Conservation (phyloP, 306 rosid species). For the Inga laurina region DNA sequence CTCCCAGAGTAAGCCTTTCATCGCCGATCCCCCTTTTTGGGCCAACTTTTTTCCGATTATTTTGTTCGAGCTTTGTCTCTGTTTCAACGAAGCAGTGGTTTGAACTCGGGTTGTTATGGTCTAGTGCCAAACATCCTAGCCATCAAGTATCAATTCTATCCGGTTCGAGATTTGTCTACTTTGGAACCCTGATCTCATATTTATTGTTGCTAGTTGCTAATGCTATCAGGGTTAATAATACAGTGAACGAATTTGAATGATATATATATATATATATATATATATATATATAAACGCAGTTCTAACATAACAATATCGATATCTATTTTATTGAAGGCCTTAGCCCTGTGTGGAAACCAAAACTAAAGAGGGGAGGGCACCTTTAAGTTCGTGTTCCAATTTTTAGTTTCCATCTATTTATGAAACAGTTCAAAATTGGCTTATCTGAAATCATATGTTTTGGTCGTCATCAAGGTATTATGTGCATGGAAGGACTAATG, state of each 20-base stretch:
- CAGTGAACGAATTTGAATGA: neutral
- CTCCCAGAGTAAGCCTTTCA: conserved; percentile 61
- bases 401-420: neutral
- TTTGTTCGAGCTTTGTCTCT: neutral
- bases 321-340: neutral
- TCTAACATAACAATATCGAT: neutral
- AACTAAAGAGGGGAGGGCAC: neutral
- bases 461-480: too few relatives aligned
- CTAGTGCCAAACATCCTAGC: neutral
- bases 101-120: neutral
- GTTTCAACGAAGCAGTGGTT: neutral
- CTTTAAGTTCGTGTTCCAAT: neutral
- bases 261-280: too few relatives aligned
- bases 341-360: neutral
- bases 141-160: neutral
- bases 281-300: too few relatives aligned
- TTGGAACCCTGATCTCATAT: neutral
- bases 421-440: neutral
- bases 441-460: neutral
- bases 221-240: neutral
- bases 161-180: neutral
- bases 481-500: too few relatives aligned
- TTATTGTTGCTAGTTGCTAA: neutral
- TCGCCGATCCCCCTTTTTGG: neutral
- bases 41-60: neutral